Evolutionary conservation across 768 basidiomycete species (phyloP).

Genomic region (Tricholoma furcatifolium): DNA sequence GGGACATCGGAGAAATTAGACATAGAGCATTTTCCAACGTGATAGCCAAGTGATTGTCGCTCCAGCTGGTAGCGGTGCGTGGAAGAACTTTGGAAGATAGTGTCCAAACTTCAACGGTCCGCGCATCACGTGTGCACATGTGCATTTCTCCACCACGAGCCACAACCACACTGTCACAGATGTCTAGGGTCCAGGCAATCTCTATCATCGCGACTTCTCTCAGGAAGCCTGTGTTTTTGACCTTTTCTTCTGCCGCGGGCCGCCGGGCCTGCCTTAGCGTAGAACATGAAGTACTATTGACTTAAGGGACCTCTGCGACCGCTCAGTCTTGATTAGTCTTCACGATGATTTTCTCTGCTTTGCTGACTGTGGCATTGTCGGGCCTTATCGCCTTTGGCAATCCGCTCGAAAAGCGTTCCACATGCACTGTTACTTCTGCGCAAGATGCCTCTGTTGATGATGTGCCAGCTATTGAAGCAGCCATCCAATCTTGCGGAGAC

Average conservation of each 20-base stretch:
- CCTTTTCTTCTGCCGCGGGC: too few relatives aligned
- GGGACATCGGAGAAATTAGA: constrained; percentile 2
- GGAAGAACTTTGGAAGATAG: not conserved
- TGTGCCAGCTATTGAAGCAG: constrained; percentile 28
- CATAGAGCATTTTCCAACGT: not conserved
- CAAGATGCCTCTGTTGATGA: constrained; percentile 25
- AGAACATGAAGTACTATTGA: too few relatives aligned
- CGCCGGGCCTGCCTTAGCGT: too few relatives aligned
- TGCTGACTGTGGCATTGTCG: constrained; percentile 6
- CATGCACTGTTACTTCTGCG: constrained; percentile 25
- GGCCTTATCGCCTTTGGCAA: not conserved
- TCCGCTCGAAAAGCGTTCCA: constrained; percentile 23
- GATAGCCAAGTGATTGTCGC: not conserved
- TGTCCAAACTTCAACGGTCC: not conserved
- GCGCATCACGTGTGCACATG: too few relatives aligned
- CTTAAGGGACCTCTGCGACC: too few relatives aligned
- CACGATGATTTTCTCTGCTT: constrained; percentile 1
- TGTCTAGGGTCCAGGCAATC: too few relatives aligned
- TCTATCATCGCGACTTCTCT: too few relatives aligned
- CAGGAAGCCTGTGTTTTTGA: too few relatives aligned
- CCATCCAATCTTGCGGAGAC: constrained; percentile 29
- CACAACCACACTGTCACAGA: too few relatives aligned
- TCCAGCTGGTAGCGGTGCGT: not conserved
- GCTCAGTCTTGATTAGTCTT: not conserved
- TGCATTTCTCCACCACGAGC: too few relatives aligned